Base-by-base conservation (phyloP, 345 rosid genomes). In the Gossypium turneri region DNA sequence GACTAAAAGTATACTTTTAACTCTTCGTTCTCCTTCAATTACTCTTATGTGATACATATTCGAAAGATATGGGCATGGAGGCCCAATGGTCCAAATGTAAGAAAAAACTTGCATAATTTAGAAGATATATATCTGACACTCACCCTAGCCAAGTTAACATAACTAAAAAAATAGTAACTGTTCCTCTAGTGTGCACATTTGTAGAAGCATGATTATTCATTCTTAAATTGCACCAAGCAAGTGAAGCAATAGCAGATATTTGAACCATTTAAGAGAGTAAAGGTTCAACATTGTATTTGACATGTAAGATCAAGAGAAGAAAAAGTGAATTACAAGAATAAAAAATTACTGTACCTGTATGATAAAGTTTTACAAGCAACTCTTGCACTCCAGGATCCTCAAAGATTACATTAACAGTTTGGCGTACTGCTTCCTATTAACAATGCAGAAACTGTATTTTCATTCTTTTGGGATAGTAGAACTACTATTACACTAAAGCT, bases 301-400 rank as follows among this genome's bases (percentile, higher is more conserved):
- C 41, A 47, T 7, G 38, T 17, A 50, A 50, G 43, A 50, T 13
- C 44, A 15, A 68, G 2, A 2, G 24, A 50, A 50, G 44, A 25
- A 25, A 47, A 68, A 34, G 58, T 15, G 12, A 17, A 68, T 15
- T 27, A 51, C 15, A 51, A 50, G 59, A 24, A 72, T 66, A 20
- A 57, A 8, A 43, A 44, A 43, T 47, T 41, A 50, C 24, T 45
- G 10, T 82, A 91, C 99, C 99, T 88, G 82, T 92, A 15, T 89
- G 99, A 86, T 93, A 95, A 81, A 93, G 93, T 86, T 93, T 95
- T 76, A 85, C 94, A 79, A 95, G 91, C 82, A 95, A 81, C 77
- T 92, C 97, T 79, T 90, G 89, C 82, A 95, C 98, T 78, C 99
- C 99, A 44, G 99, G 99, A 84, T 95, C 99, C 85, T 91, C 98